Evolutionary conservation across 495 filamentous ascomycete genomes (phyloP).

Genomic region (Cryomyces minteri): DNA sequence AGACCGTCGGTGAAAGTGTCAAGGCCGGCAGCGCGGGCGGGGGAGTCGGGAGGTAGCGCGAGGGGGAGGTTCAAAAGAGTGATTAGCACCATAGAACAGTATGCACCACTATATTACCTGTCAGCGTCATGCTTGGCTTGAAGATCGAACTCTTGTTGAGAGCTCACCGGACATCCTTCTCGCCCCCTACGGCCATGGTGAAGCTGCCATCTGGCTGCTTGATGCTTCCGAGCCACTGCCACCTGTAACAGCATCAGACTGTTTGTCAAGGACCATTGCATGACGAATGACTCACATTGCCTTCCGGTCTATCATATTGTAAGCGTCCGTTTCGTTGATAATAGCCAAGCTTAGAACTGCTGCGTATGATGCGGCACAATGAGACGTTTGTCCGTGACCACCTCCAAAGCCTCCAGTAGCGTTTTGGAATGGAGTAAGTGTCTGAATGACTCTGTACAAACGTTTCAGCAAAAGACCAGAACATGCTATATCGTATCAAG

Average conservation of each 20-base stretch:
- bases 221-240: constrained; percentile 67
- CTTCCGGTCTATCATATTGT: constrained; percentile 58
- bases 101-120: constrained; percentile 49
- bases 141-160: not conserved
- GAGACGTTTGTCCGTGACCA: constrained; percentile 75
- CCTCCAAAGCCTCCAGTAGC: constrained; percentile 76
- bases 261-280: no score
- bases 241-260: constrained; percentile 12
- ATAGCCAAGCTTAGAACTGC: constrained; percentile 57
- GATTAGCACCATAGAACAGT: constrained; percentile 70
- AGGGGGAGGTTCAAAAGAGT: constrained; percentile 69
- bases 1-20: constrained; percentile 46
- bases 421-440: constrained; percentile 68
- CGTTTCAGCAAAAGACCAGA: no score
- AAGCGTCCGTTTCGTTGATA: constrained; percentile 53
- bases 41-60: constrained; percentile 44
- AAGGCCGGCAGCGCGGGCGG: constrained; percentile 27
- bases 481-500: not conserved
- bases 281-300: constrained; percentile 42
- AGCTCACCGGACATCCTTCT: constrained; percentile 73
- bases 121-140: constrained; percentile 1
- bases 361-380: constrained; percentile 78
- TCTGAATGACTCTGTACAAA: constrained; percentile 38
- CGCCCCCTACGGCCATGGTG: constrained; percentile 57
- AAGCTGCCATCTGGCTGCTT: constrained; percentile 80